A percentile compares a stretch with the other conserved stretches of the same genome.
Conservation (phyloP, 345 rosid genomes). For the Acer negundo region DNA sequence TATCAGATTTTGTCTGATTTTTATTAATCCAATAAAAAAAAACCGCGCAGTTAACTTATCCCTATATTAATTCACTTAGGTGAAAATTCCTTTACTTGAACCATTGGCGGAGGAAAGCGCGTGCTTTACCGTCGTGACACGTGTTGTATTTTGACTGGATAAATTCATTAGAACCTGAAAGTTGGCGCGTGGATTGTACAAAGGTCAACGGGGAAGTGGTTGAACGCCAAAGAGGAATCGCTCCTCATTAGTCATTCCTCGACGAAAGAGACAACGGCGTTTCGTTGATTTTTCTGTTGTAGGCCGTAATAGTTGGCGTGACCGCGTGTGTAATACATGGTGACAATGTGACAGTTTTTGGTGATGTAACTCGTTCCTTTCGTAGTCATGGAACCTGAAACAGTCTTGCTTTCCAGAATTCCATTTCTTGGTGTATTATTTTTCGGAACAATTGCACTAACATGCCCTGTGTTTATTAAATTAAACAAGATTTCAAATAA, state of each 20-base stretch:
- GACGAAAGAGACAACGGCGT: slow-evolving; percentile 13
- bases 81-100: not conserved
- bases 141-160: not conserved
- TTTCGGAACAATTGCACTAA: too few relatives aligned
- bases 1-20: not conserved
- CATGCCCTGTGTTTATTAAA: too few relatives aligned
- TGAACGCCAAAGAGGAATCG: slow-evolving; percentile 20
- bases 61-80: not conserved
- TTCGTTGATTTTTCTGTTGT: slow-evolving; percentile 1
- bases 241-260: not conserved
- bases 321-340: not conserved
- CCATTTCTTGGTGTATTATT: too few relatives aligned
- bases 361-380: too few relatives aligned
- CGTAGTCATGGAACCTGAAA: too few relatives aligned
- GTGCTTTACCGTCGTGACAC: not conserved
- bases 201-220: slow-evolving; percentile 8
- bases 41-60: slow-evolving; percentile 18
- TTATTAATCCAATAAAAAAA: not conserved
- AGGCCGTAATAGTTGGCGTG: not conserved
- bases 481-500: too few relatives aligned
- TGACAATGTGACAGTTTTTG: too few relatives aligned
- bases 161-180: not conserved
- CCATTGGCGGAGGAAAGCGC: not conserved
- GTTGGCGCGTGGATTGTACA: slow-evolving; percentile 1
- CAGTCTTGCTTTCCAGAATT: too few relatives aligned